Base-by-base conservation (phyloP, 768 basidiomycete genomes). In the Suillus subluteus region DNA sequence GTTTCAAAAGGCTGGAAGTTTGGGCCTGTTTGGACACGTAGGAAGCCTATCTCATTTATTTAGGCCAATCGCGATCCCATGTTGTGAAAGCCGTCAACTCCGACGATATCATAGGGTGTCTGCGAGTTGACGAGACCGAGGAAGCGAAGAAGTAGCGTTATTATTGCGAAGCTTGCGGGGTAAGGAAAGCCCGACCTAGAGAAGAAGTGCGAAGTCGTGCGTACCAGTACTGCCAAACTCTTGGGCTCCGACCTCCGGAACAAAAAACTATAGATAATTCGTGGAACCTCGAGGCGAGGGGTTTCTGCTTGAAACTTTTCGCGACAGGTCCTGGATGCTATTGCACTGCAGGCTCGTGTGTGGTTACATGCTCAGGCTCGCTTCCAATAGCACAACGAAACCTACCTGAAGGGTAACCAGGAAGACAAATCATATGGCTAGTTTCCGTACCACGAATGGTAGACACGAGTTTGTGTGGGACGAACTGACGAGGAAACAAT, bases 81-180 rank as follows among this genome's bases (percentile, higher is more conserved):
- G 58, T 55, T 71, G 50, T 68, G 41, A 30, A 54, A 32, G 64
- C 71, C 9, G 67, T 74, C 13, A 69, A 70, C 16, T 76, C 71
- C 11, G 68, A 74, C 35, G 75, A 76, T 18, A 70, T 72, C 26
- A 63, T 74, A 4, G 70, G 72, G 54, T 75, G 70, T 58, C 44
- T 75, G 3, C 63, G 67, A 11, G 1, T 70, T 18, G 68, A 74
- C 12, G 21, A 66, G 1, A 66, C 72, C 1, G 75, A 76, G 43
- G 72, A 76, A 46, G 68, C 72, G 43, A 66, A 66, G 23, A 46
- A 66, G 4, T n/a, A 54, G 15, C 6, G 32, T 48, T 9, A 55
- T 46, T 35, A 46, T 62, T 66, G 63, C 62, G 50, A 65, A 30
- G 32, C 35, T 37, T 9, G 35, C 26, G 61, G 55, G 50, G 26